Percentiles rank a stretch among this genome's conserved stretches.
These are phyloP conservation scores for Aspergillus steynii DNA, from an alignment of 495 filamentous ascomycete genomes.

Conservation along the genomic window DNA sequence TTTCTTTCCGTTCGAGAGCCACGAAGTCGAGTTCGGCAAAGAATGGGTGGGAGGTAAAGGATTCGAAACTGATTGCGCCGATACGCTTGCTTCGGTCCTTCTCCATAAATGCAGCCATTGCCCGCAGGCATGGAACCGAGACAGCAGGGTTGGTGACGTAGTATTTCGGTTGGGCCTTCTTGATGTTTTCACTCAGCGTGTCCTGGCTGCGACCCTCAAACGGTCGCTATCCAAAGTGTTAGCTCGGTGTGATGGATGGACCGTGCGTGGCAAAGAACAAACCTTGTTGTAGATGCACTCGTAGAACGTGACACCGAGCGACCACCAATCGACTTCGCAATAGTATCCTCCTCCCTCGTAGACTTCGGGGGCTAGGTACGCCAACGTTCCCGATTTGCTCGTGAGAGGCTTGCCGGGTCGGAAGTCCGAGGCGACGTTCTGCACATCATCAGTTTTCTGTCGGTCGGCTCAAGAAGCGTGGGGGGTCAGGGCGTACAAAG, in stretches of 20 bases:
- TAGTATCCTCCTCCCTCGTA: slow-evolving; percentile 86
- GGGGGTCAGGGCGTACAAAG: slow-evolving; percentile 66
- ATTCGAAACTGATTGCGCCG: slow-evolving; percentile 73
- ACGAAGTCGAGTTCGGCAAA: slow-evolving; percentile 85
- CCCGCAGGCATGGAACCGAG: slow-evolving; percentile 79
- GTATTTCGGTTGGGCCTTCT: slow-evolving; percentile 79
- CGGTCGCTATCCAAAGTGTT: slow-evolving; percentile 61
- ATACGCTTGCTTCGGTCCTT: slow-evolving; percentile 78
- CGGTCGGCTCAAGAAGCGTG: neutral
- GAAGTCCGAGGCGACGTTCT: slow-evolving; percentile 98
- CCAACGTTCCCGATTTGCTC: slow-evolving; percentile 94
- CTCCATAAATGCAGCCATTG: slow-evolving; percentile 78
- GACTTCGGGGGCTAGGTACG: slow-evolving; percentile 95
- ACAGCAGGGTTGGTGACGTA: slow-evolving; percentile 89
- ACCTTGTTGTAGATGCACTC: slow-evolving; percentile 99
- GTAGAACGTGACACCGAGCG: slow-evolving; percentile 92
- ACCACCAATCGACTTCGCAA: slow-evolving; percentile 96
- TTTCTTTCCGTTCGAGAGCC: slow-evolving; percentile 81
- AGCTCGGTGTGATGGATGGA: slow-evolving; percentile 18
- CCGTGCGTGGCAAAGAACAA: slow-evolving; percentile 21
- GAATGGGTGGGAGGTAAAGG: slow-evolving; percentile 84
- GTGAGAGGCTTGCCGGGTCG: slow-evolving; percentile 77
- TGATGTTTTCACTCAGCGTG: slow-evolving; percentile 75
- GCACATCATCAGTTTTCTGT: slow-evolving; percentile 16
- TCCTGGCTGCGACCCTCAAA: slow-evolving; percentile 88